A percentile compares a stretch with the other conserved stretches of the same genome.
Conservation (phyloP, 208 protist species). For the Acanthamoeba castellanii region DNA sequence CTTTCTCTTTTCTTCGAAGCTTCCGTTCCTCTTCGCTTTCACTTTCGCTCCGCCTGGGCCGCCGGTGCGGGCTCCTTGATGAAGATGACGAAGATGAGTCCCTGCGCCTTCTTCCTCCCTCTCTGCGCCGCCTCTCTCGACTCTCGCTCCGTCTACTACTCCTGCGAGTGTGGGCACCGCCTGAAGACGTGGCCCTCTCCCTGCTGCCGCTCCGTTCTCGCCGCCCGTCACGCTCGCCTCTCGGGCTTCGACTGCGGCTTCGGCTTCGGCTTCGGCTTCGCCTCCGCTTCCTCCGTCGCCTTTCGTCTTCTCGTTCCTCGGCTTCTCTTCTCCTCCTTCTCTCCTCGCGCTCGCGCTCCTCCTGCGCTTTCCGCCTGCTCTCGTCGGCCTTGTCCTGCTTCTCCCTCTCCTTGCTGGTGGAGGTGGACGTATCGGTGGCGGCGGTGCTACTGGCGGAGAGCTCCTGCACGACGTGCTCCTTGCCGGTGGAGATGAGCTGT, state of each 20-base stretch:
- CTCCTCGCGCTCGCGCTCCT: background rate
- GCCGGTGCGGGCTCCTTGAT: background rate
- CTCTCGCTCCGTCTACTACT: no score
- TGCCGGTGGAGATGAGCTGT: slow-evolving; percentile 47
- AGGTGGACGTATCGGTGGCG: background rate
- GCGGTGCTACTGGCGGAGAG: background rate
- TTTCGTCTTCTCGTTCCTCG: background rate
- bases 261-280: background rate
- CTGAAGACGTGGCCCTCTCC: background rate
- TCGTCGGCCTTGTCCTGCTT: background rate
- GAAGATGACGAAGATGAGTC: background rate
- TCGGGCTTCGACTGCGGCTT: background rate
- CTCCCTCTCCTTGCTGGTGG: background rate
- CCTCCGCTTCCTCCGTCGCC: background rate
- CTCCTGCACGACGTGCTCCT: background rate
- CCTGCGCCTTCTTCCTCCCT: background rate
- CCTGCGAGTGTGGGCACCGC: no score
- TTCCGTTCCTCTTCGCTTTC: background rate
- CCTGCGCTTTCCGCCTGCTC: background rate
- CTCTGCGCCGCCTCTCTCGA: no score
- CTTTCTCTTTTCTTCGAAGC: background rate
- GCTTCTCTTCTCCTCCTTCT: background rate
- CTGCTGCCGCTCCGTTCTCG: background rate
- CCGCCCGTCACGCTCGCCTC: background rate
- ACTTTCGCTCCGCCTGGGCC: no score